These are phyloP conservation scores for Pichia thaimueangensis DNA, from an alignment of 805 yeast species.

Conservation along the genomic window DNA sequence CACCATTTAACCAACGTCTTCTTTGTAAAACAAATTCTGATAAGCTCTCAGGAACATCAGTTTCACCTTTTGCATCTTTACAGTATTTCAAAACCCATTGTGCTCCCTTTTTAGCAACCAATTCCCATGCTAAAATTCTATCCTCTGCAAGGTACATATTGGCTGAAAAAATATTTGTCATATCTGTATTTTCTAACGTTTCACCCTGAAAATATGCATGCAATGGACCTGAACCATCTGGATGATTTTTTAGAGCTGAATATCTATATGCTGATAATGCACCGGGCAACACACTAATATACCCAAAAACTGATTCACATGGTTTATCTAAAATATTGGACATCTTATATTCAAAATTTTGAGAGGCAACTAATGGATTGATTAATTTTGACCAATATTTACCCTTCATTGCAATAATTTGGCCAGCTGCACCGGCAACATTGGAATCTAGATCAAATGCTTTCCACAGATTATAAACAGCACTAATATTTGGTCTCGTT, in stretches of 20 bases:
- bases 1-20: constrained; percentile 98
- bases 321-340: constrained; percentile 96
- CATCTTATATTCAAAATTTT: constrained; percentile 93
- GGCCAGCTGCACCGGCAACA: constrained; percentile 99
- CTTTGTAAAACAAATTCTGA: constrained; percentile 95
- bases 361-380: constrained; percentile 93
- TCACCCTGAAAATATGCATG: constrained; percentile 89
- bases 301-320: constrained; percentile 86
- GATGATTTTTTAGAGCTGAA: constrained; percentile 76
- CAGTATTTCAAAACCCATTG: constrained; percentile 91
- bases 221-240: constrained; percentile 89
- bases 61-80: constrained; percentile 88
- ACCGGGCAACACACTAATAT: constrained; percentile 90
- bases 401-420: constrained; percentile 92
- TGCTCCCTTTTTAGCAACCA: constrained; percentile 76
- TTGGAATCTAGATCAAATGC: constrained; percentile 94
- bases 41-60: constrained; percentile 92
- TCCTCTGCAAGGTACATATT: constrained; percentile 98
- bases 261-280: constrained; percentile 93
- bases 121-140: constrained; percentile 92
- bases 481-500: constrained; percentile 83
- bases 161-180: constrained; percentile 78
- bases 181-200: constrained; percentile 27
- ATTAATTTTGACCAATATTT: constrained; percentile 72
- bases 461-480: constrained; percentile 93